Conservation (phyloP, 2,329 filamentous ascomycete genomes). For the Aspergillus vadensis region DNA sequence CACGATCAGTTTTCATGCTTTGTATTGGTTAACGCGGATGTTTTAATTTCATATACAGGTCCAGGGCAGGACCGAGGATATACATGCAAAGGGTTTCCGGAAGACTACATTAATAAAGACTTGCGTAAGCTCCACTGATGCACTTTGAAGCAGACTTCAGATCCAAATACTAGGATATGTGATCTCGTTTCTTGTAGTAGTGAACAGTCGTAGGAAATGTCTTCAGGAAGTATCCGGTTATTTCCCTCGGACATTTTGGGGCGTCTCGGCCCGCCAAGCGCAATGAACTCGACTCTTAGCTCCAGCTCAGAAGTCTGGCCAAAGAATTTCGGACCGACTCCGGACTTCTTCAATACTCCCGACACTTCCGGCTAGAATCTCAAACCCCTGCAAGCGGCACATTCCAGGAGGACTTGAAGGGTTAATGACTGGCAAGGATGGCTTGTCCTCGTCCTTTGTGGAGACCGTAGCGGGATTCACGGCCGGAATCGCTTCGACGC, state of each 20-base stretch:
- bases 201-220: not conserved
- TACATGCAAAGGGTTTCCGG: not conserved
- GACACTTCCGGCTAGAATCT: not conserved
- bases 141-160: not conserved
- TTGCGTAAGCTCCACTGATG: not conserved
- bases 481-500: conserved; percentile 81
- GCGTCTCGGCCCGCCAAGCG: conserved; percentile 14
- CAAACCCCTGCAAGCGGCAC: conserved; percentile 8
- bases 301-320: not conserved
- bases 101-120: not conserved
- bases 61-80: not conserved
- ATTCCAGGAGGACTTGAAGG: conserved; percentile 11
- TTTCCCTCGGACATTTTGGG: not conserved
- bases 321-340: not conserved
- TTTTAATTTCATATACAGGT: not conserved
- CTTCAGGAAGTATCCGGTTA: not conserved
- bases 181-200: not conserved
- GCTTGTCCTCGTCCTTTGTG: conserved; percentile 73
- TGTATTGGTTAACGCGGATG: conserved; percentile 14
- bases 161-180: too few species aligned
- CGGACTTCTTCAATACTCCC: not conserved
- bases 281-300: not conserved
- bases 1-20: conserved; percentile 16
- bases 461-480: conserved; percentile 89
- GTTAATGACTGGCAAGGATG: conserved; percentile 53